These are phyloP conservation scores for Aphanomyces astaci DNA, from an alignment of 352 stramenopile genomes.

Conservation along the genomic window DNA sequence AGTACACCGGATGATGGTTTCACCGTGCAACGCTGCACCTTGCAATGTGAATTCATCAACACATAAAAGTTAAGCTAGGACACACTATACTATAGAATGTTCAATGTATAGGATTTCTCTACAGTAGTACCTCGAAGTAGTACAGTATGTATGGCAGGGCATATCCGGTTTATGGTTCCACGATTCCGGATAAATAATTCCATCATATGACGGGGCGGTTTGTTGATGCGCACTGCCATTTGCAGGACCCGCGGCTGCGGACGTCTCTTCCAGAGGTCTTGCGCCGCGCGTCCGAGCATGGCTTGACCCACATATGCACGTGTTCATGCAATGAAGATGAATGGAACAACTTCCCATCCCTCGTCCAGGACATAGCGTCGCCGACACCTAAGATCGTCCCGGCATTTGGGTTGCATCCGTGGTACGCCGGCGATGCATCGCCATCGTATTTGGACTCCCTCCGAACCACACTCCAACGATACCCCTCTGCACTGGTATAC, in stretches of 20 bases:
- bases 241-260: constrained; percentile 42
- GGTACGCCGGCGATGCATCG: constrained; percentile 39
- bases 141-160: too few species aligned
- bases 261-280: constrained; percentile 28
- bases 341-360: constrained; percentile 44
- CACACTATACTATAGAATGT: too few species aligned
- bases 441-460: constrained; percentile 35
- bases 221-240: constrained; percentile 64
- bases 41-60: too few species aligned
- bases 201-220: background rate
- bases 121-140: too few species aligned
- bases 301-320: constrained; percentile 45
- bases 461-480: constrained; percentile 27
- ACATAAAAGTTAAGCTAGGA: too few species aligned
- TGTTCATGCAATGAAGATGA: constrained; percentile 60
- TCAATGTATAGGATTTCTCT: too few species aligned
- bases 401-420: constrained; percentile 68
- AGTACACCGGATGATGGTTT: too few species aligned
- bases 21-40: too few species aligned
- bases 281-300: constrained; percentile 27
- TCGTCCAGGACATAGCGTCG: constrained; percentile 24
- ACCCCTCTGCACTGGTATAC: constrained; percentile 44
- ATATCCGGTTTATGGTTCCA: too few species aligned
- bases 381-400: constrained; percentile 33
- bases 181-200: background rate